Base-by-base conservation (phyloP, 1,284 basidiomycete species). In the Polyporus tsugae region DNA sequence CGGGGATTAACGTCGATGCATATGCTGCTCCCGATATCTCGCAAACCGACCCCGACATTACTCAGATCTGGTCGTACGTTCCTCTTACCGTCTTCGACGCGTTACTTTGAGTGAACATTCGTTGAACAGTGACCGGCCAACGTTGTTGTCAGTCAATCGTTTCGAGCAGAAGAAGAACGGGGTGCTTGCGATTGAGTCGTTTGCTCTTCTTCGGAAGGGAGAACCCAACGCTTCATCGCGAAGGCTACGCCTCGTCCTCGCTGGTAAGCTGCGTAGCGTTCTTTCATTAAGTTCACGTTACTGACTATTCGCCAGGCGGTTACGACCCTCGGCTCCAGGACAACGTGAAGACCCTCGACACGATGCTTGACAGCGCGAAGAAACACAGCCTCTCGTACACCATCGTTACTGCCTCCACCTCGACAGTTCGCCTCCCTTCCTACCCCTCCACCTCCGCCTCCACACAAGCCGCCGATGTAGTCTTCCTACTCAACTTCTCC, bases 111-210 rank as follows among this genome's bases (percentile, higher is more conserved):
- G 22, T 29, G 58, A 53, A 67, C 41, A 4, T 19, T 15, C 29
- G 3, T 35, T 25, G 52, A 22, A 60, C 63, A 96, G 95, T 29
- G 79, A 87, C 42, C 85, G 87, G 4, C 94, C 92, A 1, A 96
- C 93, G 0, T 80, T 99, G 1, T 76, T 99, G 0, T 98, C 96
- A 0, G 84, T 99, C 63, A 99, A 99, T 78, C 92, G 97, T 0
- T 99, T 98, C 76, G 97, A 99, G 81, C 90, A 87, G 72, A 99
- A 99, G 85, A 99, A 99, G 83, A 97, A 99, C 73, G 86, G 88
- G 0, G 89, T 87, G 0, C 83, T 99, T 2, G 96, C 96, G 0
- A 84, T 99, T 35, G 82, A 91, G 57, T 84, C 97, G 0, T 98
- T 97, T 74, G 90, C 92, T 5, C 75, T 77, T 22, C 75, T 91